These are phyloP conservation scores for Hypoxylon cercidicola DNA, from an alignment of 495 filamentous ascomycete species.

Conservation along the genomic window DNA sequence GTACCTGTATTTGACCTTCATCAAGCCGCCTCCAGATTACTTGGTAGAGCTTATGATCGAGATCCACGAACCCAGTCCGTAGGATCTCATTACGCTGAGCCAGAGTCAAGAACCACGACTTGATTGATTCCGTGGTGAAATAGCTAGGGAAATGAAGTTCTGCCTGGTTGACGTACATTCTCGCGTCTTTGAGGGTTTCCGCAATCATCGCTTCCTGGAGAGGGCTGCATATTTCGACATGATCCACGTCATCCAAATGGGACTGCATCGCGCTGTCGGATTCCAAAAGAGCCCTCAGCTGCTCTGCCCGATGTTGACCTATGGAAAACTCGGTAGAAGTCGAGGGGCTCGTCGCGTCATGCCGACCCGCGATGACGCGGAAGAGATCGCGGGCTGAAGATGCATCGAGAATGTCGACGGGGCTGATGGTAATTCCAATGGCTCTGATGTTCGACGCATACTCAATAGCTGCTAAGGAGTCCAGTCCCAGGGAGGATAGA, in stretches of 20 bases:
- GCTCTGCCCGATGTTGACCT: neutral
- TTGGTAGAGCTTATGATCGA: slow-evolving; percentile 65
- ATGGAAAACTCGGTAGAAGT: neutral
- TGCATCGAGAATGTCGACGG: slow-evolving; percentile 65
- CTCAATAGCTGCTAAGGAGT: slow-evolving; percentile 77
- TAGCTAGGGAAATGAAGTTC: slow-evolving; percentile 62
- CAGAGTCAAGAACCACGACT: slow-evolving; percentile 58
- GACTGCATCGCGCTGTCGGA: slow-evolving; percentile 38
- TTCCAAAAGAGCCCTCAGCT: slow-evolving; percentile 3
- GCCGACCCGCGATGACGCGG: neutral
- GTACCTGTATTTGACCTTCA: slow-evolving; percentile 53
- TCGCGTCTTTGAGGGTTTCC: slow-evolving; percentile 65
- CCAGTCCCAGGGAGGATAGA: slow-evolving; percentile 69
- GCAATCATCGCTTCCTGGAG: slow-evolving; percentile 81
- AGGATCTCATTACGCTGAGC: slow-evolving; percentile 70
- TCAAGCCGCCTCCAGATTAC: slow-evolving; percentile 67
- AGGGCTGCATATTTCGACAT: slow-evolving; percentile 70
- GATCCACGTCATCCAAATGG: slow-evolving; percentile 52
- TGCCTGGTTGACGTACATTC: slow-evolving; percentile 79
- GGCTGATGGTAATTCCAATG: slow-evolving; percentile 61
- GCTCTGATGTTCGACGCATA: slow-evolving; percentile 67
- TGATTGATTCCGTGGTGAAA: slow-evolving; percentile 46
- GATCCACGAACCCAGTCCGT: slow-evolving; percentile 72
- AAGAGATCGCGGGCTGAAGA: slow-evolving; percentile 51
- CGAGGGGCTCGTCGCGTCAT: neutral